Conservation (phyloP, 805 yeast species). For the Saturnispora sanitii region DNA sequence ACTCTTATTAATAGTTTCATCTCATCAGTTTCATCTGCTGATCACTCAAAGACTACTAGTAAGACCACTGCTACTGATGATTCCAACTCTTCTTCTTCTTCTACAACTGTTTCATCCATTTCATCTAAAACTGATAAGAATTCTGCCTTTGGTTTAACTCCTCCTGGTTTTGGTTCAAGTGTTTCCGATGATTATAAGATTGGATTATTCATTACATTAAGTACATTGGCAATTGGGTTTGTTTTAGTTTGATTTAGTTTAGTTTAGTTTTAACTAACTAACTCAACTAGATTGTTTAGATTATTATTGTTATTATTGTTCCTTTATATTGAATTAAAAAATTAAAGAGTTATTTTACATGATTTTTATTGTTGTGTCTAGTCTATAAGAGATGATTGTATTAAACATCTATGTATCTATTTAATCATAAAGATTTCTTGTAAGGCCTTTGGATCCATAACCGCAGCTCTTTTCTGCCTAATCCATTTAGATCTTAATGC, state of each 20-base stretch:
- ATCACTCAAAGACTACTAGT: conserved; percentile 16
- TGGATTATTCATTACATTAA: conserved; percentile 6
- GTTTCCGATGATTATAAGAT: conserved; percentile 20
- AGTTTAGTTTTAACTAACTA: background rate
- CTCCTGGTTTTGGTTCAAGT: conserved; percentile 27
- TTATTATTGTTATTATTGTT: conserved; percentile 1
- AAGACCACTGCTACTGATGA: conserved; percentile 16
- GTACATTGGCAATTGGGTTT: conserved; percentile 5
- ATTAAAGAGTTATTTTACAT: background rate
- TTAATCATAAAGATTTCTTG: conserved; percentile 86
- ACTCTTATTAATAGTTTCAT: conserved; percentile 27
- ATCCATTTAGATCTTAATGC: conserved; percentile 84
- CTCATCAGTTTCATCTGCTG: conserved; percentile 17
- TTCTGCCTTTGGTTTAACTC: conserved; percentile 8
- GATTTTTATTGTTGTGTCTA: background rate
- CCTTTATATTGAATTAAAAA: background rate
- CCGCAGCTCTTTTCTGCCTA: conserved; percentile 83
- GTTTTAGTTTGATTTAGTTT: background rate
- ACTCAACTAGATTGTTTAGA: no score
- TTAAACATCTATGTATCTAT: no score
- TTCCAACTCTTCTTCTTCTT: conserved; percentile 19
- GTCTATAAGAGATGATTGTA: no score
- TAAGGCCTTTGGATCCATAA: conserved; percentile 78
- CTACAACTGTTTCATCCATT: conserved; percentile 14
- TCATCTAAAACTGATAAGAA: conserved; percentile 8